These are phyloP conservation scores for Tinospora cordifolia DNA, from an alignment of 164 flowering plant genomes.

Conservation along the genomic window DNA sequence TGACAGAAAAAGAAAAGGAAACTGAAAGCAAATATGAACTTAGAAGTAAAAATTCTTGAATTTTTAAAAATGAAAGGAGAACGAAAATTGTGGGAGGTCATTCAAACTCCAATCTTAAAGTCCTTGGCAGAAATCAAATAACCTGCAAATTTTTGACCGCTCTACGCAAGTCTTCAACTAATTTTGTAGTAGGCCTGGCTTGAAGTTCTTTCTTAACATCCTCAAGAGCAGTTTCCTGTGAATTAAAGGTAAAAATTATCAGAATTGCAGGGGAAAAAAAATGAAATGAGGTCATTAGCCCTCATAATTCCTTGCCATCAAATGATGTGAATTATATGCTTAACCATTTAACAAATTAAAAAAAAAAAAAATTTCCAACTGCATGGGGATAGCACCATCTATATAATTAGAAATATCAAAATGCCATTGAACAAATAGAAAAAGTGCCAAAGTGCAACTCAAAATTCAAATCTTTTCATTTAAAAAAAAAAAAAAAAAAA, in stretches of 20 bases:
- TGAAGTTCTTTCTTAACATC: slow-evolving; percentile 88
- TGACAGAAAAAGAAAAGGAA: neutral
- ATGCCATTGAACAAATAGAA: too few relatives aligned
- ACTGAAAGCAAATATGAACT: neutral
- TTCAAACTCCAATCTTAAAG: neutral
- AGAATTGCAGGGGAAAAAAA: neutral
- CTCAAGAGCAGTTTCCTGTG: slow-evolving; percentile 65
- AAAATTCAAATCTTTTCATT: too few relatives aligned
- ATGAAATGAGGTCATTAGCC: neutral
- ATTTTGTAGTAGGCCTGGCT: slow-evolving; percentile 72
- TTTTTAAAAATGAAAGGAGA: neutral
- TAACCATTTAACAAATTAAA: too few relatives aligned
- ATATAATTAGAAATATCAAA: too few relatives aligned
- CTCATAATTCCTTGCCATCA: neutral
- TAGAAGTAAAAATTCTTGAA: too few relatives aligned
- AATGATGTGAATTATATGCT: neutral
- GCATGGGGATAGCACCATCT: too few relatives aligned
- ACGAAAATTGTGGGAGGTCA: neutral
- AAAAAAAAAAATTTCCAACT: too few relatives aligned
- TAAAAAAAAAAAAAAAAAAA: too few relatives aligned
- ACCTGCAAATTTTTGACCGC: slow-evolving; percentile 98
- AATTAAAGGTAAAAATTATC: slow-evolving; percentile 14
- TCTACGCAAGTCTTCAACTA: slow-evolving; percentile 89
- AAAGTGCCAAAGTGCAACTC: too few relatives aligned
- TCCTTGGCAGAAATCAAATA: slow-evolving; percentile 4